phyloP scores from a whole-genome alignment of 1,139 yeast species.

The Casaregolazyma lundiana region DNA sequence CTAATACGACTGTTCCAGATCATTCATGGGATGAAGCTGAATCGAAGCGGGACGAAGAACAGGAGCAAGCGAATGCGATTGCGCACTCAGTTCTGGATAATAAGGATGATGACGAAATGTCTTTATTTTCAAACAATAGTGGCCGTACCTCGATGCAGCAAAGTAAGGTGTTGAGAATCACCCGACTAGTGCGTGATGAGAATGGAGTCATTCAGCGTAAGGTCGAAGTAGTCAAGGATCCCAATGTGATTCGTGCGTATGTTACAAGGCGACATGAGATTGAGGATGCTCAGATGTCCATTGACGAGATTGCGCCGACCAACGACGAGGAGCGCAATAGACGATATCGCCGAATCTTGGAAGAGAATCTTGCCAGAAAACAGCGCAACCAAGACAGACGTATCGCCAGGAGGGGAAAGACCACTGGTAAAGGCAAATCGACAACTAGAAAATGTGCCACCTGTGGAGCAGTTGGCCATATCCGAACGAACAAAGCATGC shows the following conservation, averaged over 20 bases:
- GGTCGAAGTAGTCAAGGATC: constrained; percentile 75
- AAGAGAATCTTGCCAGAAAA: constrained; percentile 78
- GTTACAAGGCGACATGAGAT: constrained; percentile 70
- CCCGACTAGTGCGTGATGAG: constrained; percentile 75
- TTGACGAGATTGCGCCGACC: constrained; percentile 69
- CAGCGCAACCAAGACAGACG: constrained; percentile 70
- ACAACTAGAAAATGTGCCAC: constrained; percentile 86
- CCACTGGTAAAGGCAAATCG: constrained; percentile 47
- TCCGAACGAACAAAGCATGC: constrained; percentile 81
- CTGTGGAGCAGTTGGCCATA: constrained; percentile 95
- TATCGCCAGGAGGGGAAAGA: constrained; percentile 45
- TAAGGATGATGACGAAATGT: constrained; percentile 34
- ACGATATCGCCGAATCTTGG: constrained; percentile 69
- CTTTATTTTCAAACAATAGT: constrained; percentile 32
- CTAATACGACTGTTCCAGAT: constrained; percentile 36
- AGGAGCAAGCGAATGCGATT: constrained; percentile 7
- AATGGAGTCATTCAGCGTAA: constrained; percentile 84
- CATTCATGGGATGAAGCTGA: constrained; percentile 35
- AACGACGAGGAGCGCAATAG: constrained; percentile 82
- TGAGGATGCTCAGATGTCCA: constrained; percentile 62
- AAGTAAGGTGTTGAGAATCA: constrained; percentile 60
- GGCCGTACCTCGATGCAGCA: constrained; percentile 19
- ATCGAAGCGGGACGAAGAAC: constrained; percentile 25
- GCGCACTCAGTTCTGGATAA: constrained; percentile 6
- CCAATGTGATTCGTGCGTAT: constrained; percentile 82